Evolutionary conservation across 2,329 filamentous ascomycete species (phyloP).

Genomic region (Sarocladiaceae sp.): DNA sequence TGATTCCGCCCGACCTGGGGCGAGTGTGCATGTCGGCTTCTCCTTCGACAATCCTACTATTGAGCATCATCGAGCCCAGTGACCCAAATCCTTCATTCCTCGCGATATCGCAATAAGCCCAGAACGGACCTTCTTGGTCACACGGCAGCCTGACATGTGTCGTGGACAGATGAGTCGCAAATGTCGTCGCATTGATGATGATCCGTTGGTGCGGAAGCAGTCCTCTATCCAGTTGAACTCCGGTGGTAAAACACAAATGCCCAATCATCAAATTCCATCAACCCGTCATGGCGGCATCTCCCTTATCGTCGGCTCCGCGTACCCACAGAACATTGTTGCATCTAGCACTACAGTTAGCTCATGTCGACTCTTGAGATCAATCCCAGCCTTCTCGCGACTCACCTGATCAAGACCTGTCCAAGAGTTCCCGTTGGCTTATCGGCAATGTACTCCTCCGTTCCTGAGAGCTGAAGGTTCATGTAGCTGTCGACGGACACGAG

Average conservation of each 20-base stretch:
- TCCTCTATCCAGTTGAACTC: conserved; percentile 9
- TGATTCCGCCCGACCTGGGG: no score
- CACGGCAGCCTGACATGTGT: no score
- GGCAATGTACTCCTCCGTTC: conserved; percentile 87
- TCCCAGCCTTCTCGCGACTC: conserved; percentile 18
- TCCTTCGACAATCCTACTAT: no score
- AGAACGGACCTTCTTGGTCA: no score
- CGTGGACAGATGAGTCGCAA: conserved; percentile 5
- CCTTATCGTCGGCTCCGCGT: conserved; percentile 47
- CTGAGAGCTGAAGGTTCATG: conserved; percentile 94
- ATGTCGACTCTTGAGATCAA: conserved; percentile 11
- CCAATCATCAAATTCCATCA: conserved; percentile 17
- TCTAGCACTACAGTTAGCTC: conserved; percentile 32
- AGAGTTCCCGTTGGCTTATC: conserved; percentile 78
- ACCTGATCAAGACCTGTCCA: conserved; percentile 91
- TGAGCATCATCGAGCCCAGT: no score
- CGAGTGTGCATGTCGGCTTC: no score
- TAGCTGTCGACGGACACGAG: conserved; percentile 94
- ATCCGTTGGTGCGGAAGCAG: conserved; percentile 3
- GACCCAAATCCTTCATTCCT: no score
- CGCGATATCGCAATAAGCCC: no score
- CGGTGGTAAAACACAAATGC: conserved; percentile 3
- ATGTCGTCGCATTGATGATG: conserved; percentile 8
- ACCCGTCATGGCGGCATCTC: conserved; percentile 54
- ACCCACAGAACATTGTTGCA: conserved; percentile 99